Evolutionary conservation across 352 stramenopile species (phyloP).

Genomic region (Globisporangium uncinulatum): DNA sequence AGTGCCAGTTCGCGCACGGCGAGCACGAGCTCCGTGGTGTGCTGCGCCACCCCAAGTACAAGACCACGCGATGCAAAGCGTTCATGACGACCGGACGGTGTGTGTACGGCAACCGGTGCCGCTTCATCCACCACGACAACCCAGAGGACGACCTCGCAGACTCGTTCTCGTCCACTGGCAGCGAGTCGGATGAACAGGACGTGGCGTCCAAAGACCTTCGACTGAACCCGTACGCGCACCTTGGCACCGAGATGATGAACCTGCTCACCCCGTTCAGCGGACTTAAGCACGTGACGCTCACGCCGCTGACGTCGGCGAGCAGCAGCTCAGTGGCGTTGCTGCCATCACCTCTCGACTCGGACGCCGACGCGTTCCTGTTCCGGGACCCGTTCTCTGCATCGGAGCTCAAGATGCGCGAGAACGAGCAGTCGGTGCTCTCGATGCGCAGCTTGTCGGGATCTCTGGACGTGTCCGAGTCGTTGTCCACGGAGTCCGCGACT

Average conservation of each 20-base stretch:
- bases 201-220: conserved; percentile 40
- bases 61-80: conserved; percentile 88
- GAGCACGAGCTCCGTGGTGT: conserved; percentile 80
- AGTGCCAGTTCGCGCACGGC: conserved; percentile 89
- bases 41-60: conserved; percentile 89
- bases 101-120: conserved; percentile 84
- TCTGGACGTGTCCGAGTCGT: conserved; percentile 22
- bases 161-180: conserved; percentile 50
- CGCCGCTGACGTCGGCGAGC: conserved; percentile 32
- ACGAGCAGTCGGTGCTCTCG: neutral
- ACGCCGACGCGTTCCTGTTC: conserved; percentile 23
- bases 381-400: conserved; percentile 43
- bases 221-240: conserved; percentile 65
- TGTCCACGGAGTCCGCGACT: conserved; percentile 24
- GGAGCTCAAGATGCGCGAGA: conserved; percentile 24
- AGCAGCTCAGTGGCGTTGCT: conserved; percentile 29
- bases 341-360: conserved; percentile 12
- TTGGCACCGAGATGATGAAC: conserved; percentile 53
- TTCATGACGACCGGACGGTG: conserved; percentile 81
- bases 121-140: conserved; percentile 79
- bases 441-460: conserved; percentile 3
- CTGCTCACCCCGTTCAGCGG: conserved; percentile 60
- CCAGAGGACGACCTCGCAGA: conserved; percentile 30
- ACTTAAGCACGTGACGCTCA: conserved; percentile 54
- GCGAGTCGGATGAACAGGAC: conserved; percentile 66